These are phyloP conservation scores for Taphrina flavorubra DNA, from an alignment of 1,139 yeast genomes.

Conservation along the genomic window DNA sequence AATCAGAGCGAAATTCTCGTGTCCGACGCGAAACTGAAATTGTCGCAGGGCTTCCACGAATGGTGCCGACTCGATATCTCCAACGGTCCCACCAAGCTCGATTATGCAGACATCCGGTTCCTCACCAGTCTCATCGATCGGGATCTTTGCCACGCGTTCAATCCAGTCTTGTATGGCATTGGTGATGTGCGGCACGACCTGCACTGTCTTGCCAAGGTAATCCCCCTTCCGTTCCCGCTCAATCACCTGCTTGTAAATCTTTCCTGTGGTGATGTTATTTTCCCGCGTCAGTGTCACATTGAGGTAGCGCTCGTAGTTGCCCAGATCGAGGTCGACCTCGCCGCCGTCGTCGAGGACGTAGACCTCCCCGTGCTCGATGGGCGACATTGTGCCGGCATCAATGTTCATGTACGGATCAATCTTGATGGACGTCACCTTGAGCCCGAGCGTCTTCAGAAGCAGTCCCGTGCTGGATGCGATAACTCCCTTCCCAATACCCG, in stretches of 20 bases:
- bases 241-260: constrained; percentile 90
- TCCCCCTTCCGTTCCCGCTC: constrained; percentile 96
- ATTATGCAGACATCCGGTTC: constrained; percentile 92
- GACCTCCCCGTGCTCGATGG: constrained; percentile 98
- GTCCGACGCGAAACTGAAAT: constrained; percentile 95
- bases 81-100: constrained; percentile 98
- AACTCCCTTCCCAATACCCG: constrained; percentile 94
- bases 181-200: constrained; percentile 97
- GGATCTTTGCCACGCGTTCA: constrained; percentile 85
- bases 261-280: constrained; percentile 98
- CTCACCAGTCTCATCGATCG: constrained; percentile 89
- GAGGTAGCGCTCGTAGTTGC: constrained; percentile 95
- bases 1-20: constrained; percentile 89
- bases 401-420: constrained; percentile 99
- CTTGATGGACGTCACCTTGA: constrained; percentile 93
- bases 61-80: constrained; percentile 98
- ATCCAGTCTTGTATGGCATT: constrained; percentile 99
- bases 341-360: constrained; percentile 98
- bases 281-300: constrained; percentile 90
- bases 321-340: constrained; percentile 95
- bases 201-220: constrained; percentile 98
- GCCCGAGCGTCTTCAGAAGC: constrained; percentile 88
- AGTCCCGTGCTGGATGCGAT: constrained; percentile 96
- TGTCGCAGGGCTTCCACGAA: constrained; percentile 98
- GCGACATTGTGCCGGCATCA: constrained; percentile 99